phyloP scores from a whole-genome alignment of 495 filamentous ascomycete genomes.

The Penicillium antarcticum region DNA sequence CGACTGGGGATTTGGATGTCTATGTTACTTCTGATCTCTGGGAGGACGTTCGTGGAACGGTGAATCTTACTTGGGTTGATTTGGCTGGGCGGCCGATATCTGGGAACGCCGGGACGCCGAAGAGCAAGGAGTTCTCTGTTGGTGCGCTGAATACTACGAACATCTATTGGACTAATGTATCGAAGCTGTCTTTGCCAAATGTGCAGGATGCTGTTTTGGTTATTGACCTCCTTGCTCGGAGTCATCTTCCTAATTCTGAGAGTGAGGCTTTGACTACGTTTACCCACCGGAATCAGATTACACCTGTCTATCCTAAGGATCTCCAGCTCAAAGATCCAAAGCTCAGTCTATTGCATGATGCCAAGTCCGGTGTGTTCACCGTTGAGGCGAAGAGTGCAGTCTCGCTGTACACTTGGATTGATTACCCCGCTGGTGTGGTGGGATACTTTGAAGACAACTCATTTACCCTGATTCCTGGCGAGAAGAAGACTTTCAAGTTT shows the following conservation, averaged over 20 bases:
- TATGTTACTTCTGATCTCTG: slow-evolving; percentile 54
- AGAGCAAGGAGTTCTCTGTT: slow-evolving; percentile 44
- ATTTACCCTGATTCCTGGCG: slow-evolving; percentile 54
- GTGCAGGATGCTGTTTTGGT: slow-evolving; percentile 49
- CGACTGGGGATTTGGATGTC: slow-evolving; percentile 51
- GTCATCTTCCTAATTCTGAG: slow-evolving; percentile 52
- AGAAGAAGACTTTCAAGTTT: slow-evolving; percentile 48
- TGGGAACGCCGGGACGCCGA: slow-evolving; percentile 30
- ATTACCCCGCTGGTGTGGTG: slow-evolving; percentile 54
- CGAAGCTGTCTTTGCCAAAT: slow-evolving; percentile 31
- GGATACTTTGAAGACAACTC: slow-evolving; percentile 60
- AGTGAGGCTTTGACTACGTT: slow-evolving; percentile 35
- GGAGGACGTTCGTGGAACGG: slow-evolving; percentile 29
- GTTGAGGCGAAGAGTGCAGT: slow-evolving; percentile 56
- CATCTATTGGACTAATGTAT: slow-evolving; percentile 43
- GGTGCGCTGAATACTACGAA: slow-evolving; percentile 60
- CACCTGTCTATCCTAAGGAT: slow-evolving; percentile 49
- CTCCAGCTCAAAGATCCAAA: slow-evolving; percentile 55
- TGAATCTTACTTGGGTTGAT: slow-evolving; percentile 39
- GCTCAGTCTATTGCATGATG: slow-evolving; percentile 43
- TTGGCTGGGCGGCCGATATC: slow-evolving; percentile 33
- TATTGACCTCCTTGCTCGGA: slow-evolving; percentile 51
- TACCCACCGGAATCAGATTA: slow-evolving; percentile 56
- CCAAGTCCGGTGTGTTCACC: slow-evolving; percentile 41
- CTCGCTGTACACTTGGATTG: slow-evolving; percentile 67